Conservation (phyloP, 192 early-diverging fungal genomes). For the Jimgerdemannia flammicorona region DNA sequence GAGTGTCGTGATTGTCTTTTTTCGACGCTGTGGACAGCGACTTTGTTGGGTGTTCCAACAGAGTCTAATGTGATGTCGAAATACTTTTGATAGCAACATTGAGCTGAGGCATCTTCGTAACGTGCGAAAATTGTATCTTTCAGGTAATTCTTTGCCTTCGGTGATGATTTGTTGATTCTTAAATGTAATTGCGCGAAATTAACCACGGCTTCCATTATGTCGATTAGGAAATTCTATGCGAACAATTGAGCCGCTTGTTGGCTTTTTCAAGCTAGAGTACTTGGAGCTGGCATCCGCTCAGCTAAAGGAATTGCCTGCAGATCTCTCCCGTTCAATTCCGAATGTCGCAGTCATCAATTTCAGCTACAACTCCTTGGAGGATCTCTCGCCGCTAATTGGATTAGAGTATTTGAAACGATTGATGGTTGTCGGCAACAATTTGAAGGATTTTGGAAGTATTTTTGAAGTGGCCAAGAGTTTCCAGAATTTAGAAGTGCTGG, state of each 20-base stretch:
- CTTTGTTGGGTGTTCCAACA: not conserved
- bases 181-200: no score
- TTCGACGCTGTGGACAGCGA: not conserved
- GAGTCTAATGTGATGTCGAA: not conserved
- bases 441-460: conserved; percentile 23
- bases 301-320: conserved; percentile 25
- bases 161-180: no score
- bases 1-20: not conserved
- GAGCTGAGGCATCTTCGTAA: conserved; percentile 34
- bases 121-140: conserved; percentile 26
- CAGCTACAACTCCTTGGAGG: conserved; percentile 31
- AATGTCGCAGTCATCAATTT: conserved; percentile 29
- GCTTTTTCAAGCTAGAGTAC: conserved; percentile 32
- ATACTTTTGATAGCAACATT: conserved; percentile 7
- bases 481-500: not conserved
- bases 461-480: not conserved
- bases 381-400: conserved; percentile 28
- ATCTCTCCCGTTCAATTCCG: conserved; percentile 24
- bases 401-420: conserved; percentile 22
- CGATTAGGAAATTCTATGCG: conserved; percentile 23
- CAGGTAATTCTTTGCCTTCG: conserved; percentile 8
- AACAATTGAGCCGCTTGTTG: conserved; percentile 28
- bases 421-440: conserved; percentile 36
- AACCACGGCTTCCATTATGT: not conserved
- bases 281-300: conserved; percentile 30